Conservation (phyloP, 108 stramenopile genomes). For the Fistulifera solaris region DNA sequence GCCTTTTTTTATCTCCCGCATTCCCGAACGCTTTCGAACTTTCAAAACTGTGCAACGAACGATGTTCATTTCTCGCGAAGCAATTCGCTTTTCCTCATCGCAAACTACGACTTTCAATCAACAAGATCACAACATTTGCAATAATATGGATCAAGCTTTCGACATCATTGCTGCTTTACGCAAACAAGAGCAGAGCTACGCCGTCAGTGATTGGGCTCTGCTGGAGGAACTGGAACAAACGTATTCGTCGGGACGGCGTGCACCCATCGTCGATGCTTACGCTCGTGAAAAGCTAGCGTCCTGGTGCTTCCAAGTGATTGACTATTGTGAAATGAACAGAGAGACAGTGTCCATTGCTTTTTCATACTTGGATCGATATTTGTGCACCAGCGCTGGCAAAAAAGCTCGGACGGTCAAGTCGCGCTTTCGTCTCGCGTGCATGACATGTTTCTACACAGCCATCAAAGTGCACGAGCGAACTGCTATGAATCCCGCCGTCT, state of each 20-base stretch:
- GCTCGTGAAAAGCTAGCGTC: slow-evolving; percentile 41
- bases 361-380: slow-evolving; percentile 46
- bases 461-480: slow-evolving; percentile 53
- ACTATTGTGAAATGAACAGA: slow-evolving; percentile 43
- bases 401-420: slow-evolving; percentile 20
- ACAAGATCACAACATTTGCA: too few species aligned
- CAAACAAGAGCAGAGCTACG: slow-evolving; percentile 11
- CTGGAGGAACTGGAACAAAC: slow-evolving; percentile 3
- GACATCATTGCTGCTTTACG: slow-evolving; percentile 12
- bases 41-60: too few species aligned
- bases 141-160: too few species aligned
- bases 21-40: too few species aligned
- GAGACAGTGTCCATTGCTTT: slow-evolving; percentile 58
- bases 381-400: slow-evolving; percentile 13
- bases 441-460: slow-evolving; percentile 56
- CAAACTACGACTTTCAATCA: too few species aligned
- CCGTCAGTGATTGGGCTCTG: slow-evolving; percentile 12
- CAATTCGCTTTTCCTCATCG: too few species aligned
- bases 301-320: slow-evolving; percentile 60
- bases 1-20: too few species aligned
- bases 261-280: slow-evolving; percentile 20
- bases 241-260: not conserved
- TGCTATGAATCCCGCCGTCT: slow-evolving; percentile 36
- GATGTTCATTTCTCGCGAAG: too few species aligned
- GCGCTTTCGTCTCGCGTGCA: slow-evolving; percentile 60